phyloP scores from a whole-genome alignment of 495 filamentous ascomycete species.

The Hypoxylon cercidicola region DNA sequence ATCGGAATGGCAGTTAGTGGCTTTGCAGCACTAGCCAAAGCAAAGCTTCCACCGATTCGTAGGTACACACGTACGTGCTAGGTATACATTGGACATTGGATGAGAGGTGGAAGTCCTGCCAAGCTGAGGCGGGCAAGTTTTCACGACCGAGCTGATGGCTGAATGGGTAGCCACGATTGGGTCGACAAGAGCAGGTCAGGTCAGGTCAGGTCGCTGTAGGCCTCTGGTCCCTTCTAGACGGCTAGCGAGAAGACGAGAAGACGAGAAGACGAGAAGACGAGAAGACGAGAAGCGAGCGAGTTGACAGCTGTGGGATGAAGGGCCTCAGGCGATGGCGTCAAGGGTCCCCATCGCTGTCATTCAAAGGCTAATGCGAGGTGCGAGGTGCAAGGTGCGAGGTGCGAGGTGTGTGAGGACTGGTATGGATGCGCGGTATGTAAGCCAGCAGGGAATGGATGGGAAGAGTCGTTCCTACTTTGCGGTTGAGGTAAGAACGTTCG shows the following conservation, averaged over 20 bases:
- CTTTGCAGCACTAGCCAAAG: slow-evolving; percentile 33
- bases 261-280: background rate
- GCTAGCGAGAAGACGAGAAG: too few species aligned
- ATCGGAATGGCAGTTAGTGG: slow-evolving; percentile 24
- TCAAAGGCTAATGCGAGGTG: slow-evolving; percentile 25
- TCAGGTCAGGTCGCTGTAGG: slow-evolving; percentile 1
- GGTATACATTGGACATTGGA: too few species aligned
- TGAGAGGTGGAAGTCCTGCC: too few species aligned
- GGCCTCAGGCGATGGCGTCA: slow-evolving; percentile 37
- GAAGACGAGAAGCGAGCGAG: slow-evolving; percentile 9
- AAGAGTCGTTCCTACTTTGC: slow-evolving; percentile 3
- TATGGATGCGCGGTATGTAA: background rate
- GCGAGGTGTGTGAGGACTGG: too few species aligned
- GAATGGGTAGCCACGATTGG: background rate
- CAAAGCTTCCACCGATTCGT: slow-evolving; percentile 39
- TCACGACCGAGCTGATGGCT: background rate
- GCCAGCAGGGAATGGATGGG: slow-evolving; percentile 3
- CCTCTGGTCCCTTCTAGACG: slow-evolving; percentile 9
- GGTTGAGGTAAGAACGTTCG: slow-evolving; percentile 27
- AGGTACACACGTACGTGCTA: too few species aligned
- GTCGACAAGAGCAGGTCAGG: slow-evolving; percentile 1
- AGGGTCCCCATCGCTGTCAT: slow-evolving; percentile 34
- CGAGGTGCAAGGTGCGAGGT: too few species aligned
- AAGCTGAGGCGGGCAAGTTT: too few species aligned
- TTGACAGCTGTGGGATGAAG: slow-evolving; percentile 33